Base-by-base conservation (phyloP, 2,329 filamentous ascomycete species). In the Penicillium sp. region DNA sequence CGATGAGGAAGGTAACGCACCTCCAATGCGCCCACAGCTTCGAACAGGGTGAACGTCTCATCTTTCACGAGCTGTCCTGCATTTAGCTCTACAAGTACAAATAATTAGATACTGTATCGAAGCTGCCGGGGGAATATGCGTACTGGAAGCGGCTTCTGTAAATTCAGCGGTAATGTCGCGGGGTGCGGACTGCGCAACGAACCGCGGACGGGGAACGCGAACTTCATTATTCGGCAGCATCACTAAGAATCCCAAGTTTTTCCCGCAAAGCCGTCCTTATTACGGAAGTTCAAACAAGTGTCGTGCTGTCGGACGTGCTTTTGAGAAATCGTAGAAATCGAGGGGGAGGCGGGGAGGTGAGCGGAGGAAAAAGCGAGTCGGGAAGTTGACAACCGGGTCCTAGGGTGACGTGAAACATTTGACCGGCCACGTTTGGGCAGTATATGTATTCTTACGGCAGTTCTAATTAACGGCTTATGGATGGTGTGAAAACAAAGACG, bases 21-120 rank as follows among this genome's bases (percentile, higher is more conserved):
- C 76, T 84, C 81, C 52, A 84, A 71, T 54, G 81, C 81, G 52
- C 88, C 87, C 59, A 98, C 93, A 43, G 90, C 85, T 72, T 97
- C 93, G 60, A 95, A 96, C 4, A 98, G 77, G 1, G 89, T 95
- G 64, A 98, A 97, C 65, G 82, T 82, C 39, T 86, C 87, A 88
- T 97, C 90, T 72, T 96, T 96, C 56, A 97, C 78, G 3, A 98
- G 78, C 59, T 94, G 83, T 29, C 93, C 93, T 7, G 86, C 82
- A 41, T 79, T 72, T 50, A 97, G 74, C 54, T 81, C 89, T 95
- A 52, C 19, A 5, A 15, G 32, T 34, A 40, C 9, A 49, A 42
- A 49, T 5, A 34, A 33, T 58, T 40, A 52, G 48, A 21, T 33
- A 39, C 6, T 15, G 17, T 15, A 26, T 39, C 28, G 12, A 35